These are phyloP conservation scores for Zymoseptoria brevis DNA, from an alignment of 2,329 filamentous ascomycete species.

Conservation along the genomic window DNA sequence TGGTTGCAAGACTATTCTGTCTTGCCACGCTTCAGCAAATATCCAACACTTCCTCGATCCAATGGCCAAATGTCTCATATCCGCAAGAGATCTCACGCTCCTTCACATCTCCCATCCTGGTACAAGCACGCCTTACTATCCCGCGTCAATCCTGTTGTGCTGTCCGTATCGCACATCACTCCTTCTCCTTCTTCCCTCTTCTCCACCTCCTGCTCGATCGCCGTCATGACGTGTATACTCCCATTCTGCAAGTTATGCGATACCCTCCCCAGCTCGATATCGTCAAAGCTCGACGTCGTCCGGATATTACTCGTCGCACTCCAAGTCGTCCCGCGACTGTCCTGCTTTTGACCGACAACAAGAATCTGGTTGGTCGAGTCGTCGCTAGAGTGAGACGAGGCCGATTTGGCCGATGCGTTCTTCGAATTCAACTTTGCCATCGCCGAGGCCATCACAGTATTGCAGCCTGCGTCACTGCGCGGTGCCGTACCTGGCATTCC, in stretches of 20 bases:
- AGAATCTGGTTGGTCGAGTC: not conserved
- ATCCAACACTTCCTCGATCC: not conserved
- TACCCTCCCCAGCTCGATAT: conserved; percentile 8
- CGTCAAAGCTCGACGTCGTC: conserved; percentile 6
- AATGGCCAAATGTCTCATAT: not conserved
- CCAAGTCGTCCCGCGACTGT: not conserved
- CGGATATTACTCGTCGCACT: conserved; percentile 4
- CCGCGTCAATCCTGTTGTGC: not conserved
- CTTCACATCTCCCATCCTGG: not conserved
- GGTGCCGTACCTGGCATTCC: not conserved
- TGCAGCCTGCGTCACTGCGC: not conserved
- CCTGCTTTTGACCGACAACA: not conserved
- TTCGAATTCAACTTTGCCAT: not conserved
- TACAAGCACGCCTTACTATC: not conserved
- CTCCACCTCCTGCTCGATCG: conserved; percentile 15
- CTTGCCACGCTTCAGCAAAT: not conserved
- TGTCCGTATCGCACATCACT: not conserved
- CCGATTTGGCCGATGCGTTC: not conserved
- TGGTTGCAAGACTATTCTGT: not conserved
- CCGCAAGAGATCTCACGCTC: not conserved
- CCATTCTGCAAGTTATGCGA: conserved; percentile 3
- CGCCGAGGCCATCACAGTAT: not conserved
- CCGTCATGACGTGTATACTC: conserved; percentile 13
- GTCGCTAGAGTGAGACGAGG: not conserved
- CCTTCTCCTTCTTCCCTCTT: conserved; percentile 1